These are phyloP conservation scores for Candida stauntonica DNA, from an alignment of 805 yeast species.

Conservation along the genomic window DNA sequence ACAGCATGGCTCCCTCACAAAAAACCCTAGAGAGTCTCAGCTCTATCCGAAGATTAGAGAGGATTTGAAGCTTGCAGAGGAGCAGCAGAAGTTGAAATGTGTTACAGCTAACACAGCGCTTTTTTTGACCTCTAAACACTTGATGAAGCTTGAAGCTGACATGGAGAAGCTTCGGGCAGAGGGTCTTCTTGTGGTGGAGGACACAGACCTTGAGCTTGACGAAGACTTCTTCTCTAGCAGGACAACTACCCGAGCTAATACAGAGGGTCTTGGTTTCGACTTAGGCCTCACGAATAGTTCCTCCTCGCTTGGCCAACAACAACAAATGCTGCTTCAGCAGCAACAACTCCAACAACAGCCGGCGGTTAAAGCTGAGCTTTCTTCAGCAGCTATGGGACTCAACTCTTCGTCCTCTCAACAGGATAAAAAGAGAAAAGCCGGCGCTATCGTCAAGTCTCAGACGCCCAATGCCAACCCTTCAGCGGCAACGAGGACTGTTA, in stretches of 20 bases:
- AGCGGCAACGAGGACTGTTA: slow-evolving; percentile 10
- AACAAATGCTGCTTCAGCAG: slow-evolving; percentile 6
- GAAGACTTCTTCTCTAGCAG: slow-evolving; percentile 33
- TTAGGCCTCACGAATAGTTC: background rate
- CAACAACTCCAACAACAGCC: slow-evolving; percentile 6
- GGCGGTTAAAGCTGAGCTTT: too few species aligned
- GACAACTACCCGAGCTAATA: slow-evolving; percentile 28
- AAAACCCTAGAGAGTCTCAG: slow-evolving; percentile 76
- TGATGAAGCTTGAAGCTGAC: slow-evolving; percentile 67
- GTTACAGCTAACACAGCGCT: slow-evolving; percentile 80
- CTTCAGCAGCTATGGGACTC: too few species aligned
- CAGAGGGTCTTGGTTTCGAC: slow-evolving; percentile 11
- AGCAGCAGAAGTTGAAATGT: slow-evolving; percentile 73
- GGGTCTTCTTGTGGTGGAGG: slow-evolving; percentile 61
- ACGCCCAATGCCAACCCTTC: slow-evolving; percentile 12
- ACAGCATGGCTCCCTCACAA: slow-evolving; percentile 75
- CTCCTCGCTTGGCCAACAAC: background rate
- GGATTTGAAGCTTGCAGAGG: slow-evolving; percentile 55
- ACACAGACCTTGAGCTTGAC: slow-evolving; percentile 31
- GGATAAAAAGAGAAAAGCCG: slow-evolving; percentile 11
- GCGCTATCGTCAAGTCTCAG: slow-evolving; percentile 7
- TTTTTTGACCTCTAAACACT: slow-evolving; percentile 70
- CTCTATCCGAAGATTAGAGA: slow-evolving; percentile 62
- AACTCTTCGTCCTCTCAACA: background rate
- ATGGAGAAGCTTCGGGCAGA: slow-evolving; percentile 72